These are phyloP conservation scores for Hypoxylon crocopeplum DNA, from an alignment of 495 filamentous ascomycete genomes.

Conservation along the genomic window DNA sequence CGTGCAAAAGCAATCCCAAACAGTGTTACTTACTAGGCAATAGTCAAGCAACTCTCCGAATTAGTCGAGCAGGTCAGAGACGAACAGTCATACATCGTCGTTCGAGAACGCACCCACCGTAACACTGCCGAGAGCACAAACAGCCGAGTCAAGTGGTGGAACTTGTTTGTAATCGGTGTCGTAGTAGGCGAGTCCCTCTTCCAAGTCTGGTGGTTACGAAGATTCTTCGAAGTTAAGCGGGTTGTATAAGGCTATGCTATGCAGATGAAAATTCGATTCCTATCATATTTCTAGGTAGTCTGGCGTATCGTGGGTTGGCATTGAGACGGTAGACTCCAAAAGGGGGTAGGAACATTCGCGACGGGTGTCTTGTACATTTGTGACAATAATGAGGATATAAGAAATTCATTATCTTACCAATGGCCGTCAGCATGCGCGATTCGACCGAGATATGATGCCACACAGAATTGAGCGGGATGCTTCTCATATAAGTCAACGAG, in stretches of 20 bases:
- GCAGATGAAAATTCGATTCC: constrained; percentile 2
- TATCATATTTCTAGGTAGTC: constrained; percentile 33
- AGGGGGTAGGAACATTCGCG: constrained; percentile 10
- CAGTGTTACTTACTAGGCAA: constrained; percentile 1
- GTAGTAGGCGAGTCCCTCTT: constrained; percentile 92
- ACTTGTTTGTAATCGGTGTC: constrained; percentile 91
- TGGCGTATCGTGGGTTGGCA: constrained; percentile 35
- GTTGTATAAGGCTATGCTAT: constrained; percentile 34
- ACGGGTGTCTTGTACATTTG: constrained; percentile 24
- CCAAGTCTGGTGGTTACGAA: constrained; percentile 98
- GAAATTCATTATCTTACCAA: constrained; percentile 11
- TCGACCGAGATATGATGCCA: too few species aligned
- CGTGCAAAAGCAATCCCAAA: neutral
- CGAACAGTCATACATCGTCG: constrained; percentile 96
- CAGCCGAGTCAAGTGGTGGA: constrained; percentile 98
- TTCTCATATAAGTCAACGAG: too few species aligned
- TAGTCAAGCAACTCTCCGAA: constrained; percentile 86
- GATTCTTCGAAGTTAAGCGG: constrained; percentile 90
- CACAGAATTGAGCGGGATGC: too few species aligned
- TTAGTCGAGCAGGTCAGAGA: constrained; percentile 91
- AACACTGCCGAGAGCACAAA: constrained; percentile 99
- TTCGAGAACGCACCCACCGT: constrained; percentile 92
- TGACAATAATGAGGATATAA: constrained; percentile 29
- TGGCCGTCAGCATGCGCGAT: too few species aligned
- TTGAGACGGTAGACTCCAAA: constrained; percentile 20